phyloP scores from a whole-genome alignment of 2,329 filamentous ascomycete genomes.

The Epichloe festucae region DNA sequence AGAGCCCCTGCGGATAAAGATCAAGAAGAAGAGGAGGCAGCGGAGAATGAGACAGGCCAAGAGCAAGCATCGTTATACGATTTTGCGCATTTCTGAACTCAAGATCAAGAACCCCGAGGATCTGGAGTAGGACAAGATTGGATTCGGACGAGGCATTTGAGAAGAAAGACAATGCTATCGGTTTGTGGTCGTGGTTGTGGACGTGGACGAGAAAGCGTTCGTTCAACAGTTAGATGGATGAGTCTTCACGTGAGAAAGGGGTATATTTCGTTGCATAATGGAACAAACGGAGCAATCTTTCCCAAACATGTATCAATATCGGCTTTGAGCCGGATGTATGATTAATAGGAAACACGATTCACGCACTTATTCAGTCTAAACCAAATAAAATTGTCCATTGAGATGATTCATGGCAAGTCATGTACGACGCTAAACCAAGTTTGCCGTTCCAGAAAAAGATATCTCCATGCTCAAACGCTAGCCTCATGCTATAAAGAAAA shows the following conservation, averaged over 20 bases:
- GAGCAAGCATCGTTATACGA: conserved; percentile 86
- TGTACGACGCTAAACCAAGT: conserved; percentile 4
- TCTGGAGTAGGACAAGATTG: conserved; percentile 11
- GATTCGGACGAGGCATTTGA: not conserved
- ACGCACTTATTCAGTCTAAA: not conserved
- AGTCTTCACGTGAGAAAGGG: not conserved
- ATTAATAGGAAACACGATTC: not conserved
- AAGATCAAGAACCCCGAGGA: conserved; percentile 41
- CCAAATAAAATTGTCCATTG: not conserved
- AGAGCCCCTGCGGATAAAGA: conserved; percentile 62
- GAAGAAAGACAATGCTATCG: not conserved
- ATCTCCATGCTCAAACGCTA: conserved; percentile 1
- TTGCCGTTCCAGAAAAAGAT: not conserved
- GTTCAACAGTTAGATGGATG: not conserved
- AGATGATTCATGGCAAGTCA: conserved; percentile 4
- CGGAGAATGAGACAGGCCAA: conserved; percentile 60
- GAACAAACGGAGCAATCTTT: not conserved
- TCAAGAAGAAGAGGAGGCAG: conserved; percentile 72
- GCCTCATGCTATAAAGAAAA: conserved; percentile 9
- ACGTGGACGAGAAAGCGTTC: not conserved
- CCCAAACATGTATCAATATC: not conserved
- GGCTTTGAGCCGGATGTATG: conserved; percentile 5
- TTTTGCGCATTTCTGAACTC: conserved; percentile 73
- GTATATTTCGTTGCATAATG: not conserved
- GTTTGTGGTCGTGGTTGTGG: not conserved